Evolutionary conservation across 805 yeast species (phyloP).

Genomic region (Lipomyces chichibuensis): DNA sequence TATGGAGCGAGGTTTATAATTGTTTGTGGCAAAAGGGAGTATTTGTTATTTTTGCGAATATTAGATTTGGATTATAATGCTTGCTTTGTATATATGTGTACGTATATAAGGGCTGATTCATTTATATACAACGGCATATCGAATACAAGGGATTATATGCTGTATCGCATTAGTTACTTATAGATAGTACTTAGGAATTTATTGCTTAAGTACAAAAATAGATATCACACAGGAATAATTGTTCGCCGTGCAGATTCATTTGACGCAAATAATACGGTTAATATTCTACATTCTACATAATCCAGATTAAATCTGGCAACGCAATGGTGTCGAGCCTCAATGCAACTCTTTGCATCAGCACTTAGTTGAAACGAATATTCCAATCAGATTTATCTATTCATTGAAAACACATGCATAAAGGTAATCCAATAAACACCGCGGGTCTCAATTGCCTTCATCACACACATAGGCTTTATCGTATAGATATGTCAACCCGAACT

Average conservation of each 20-base stretch:
- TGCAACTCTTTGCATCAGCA: too few species aligned
- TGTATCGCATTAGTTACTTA: neutral
- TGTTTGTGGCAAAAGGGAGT: neutral
- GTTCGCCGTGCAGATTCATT: neutral
- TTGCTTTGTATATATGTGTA: neutral
- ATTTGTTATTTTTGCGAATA: neutral
- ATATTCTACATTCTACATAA: too few species aligned
- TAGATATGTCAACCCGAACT: neutral
- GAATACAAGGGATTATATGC: neutral
- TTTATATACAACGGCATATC: neutral
- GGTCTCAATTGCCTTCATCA: neutral
- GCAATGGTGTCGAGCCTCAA: too few species aligned
- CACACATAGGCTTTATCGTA: neutral
- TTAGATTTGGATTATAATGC: neutral
- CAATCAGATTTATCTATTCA: neutral
- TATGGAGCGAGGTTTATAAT: neutral
- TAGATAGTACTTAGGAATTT: too few species aligned
- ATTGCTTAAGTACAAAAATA: neutral
- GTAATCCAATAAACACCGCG: neutral
- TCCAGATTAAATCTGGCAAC: too few species aligned
- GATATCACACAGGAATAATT: neutral
- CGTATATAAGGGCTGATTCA: neutral
- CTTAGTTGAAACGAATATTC: neutral
- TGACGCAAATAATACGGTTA: neutral
- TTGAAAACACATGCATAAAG: neutral